A percentile compares a stretch with the other conserved stretches of the same genome.
These are phyloP conservation scores for Suhomyces sp. DNA, from an alignment of 805 yeast genomes.

Conservation along the genomic window DNA sequence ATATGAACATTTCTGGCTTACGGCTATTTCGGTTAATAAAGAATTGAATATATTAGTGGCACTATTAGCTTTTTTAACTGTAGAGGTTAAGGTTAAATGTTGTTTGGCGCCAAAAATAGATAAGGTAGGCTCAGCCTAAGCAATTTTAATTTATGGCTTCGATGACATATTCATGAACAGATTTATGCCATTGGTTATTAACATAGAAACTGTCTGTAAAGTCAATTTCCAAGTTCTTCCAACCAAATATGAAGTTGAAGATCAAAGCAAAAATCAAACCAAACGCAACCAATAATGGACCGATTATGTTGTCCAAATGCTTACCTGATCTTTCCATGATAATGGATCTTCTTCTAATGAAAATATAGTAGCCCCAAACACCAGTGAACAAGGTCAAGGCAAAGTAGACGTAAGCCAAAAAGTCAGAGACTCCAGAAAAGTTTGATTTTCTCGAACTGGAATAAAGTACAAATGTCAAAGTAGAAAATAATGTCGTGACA, in stretches of 20 bases:
- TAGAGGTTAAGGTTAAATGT: background rate
- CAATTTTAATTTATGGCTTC: constrained; percentile 15
- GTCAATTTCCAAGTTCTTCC: constrained; percentile 27
- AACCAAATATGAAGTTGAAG: constrained; percentile 70
- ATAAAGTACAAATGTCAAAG: constrained; percentile 81
- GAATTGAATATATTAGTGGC: background rate
- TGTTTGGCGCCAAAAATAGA: background rate
- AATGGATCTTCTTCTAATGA: constrained; percentile 63
- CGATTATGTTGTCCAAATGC: constrained; percentile 86
- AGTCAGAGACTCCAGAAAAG: constrained; percentile 59
- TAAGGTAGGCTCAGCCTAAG: background rate
- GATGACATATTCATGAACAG: constrained; percentile 34
- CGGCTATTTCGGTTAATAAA: background rate
- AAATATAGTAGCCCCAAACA: constrained; percentile 83
- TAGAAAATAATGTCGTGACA: constrained; percentile 79
- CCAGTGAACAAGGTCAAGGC: constrained; percentile 79
- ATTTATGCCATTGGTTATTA: constrained; percentile 31
- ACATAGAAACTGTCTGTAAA: constrained; percentile 27
- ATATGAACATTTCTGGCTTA: too few relatives aligned
- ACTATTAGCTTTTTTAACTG: background rate
- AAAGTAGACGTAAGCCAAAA: constrained; percentile 77
- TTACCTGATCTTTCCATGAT: constrained; percentile 80
- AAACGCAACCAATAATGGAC: constrained; percentile 76
- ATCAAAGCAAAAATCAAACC: constrained; percentile 65
- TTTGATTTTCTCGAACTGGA: constrained; percentile 68